These are phyloP conservation scores for Puccinia coronata DNA, from an alignment of 1,284 basidiomycete species.

Conservation along the genomic window DNA sequence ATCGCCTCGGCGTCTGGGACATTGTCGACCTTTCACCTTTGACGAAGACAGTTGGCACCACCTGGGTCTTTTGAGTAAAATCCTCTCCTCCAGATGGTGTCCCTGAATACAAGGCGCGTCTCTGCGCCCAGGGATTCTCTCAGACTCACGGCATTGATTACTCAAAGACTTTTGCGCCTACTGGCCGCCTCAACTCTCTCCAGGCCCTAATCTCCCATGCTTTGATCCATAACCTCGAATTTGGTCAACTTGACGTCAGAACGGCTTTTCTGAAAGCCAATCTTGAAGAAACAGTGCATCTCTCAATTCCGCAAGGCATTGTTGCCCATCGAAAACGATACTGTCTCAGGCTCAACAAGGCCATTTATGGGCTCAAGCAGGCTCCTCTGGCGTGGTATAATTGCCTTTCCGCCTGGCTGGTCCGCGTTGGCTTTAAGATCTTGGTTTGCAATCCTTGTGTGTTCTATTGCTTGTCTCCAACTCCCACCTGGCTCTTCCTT, in stretches of 20 bases:
- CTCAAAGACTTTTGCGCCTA: slow-evolving; percentile 7
- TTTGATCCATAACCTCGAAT: background rate
- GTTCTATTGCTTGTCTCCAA: background rate
- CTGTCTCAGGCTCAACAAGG: background rate
- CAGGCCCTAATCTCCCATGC: background rate
- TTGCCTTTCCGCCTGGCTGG: background rate
- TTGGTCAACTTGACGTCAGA: background rate
- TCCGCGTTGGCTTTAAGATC: background rate
- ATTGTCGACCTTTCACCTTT: background rate
- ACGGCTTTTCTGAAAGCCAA: background rate
- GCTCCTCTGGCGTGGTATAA: slow-evolving; percentile 6
- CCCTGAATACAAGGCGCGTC: background rate
- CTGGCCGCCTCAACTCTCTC: background rate
- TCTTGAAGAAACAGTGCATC: background rate
- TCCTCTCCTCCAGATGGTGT: too few species aligned
- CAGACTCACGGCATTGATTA: background rate
- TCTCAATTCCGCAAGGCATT: background rate
- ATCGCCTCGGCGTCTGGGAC: background rate
- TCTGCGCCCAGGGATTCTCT: slow-evolving; percentile 2
- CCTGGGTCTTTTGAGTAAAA: background rate
- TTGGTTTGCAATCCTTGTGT: background rate
- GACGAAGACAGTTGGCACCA: background rate
- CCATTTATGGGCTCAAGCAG: slow-evolving; percentile 2
- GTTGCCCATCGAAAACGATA: background rate
- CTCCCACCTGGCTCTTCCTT: background rate